Base-by-base conservation (phyloP, 129 eudicot genomes). In the Centrapalus pauciflorus region DNA sequence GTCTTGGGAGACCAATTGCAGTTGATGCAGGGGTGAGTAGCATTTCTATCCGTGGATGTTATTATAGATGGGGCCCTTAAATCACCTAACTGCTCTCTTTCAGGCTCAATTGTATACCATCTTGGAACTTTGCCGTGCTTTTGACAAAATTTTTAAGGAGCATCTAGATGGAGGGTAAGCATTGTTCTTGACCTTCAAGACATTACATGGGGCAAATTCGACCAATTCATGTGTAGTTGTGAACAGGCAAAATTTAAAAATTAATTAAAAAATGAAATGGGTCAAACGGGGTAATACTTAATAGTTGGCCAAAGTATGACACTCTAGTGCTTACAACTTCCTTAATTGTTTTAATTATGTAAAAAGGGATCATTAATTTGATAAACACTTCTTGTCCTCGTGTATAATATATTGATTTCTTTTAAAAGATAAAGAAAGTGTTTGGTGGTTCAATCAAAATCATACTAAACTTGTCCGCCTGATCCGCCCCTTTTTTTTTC, bases 91-190 rank as follows among this genome's bases (percentile, higher is more conserved):
- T 65, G 27, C 25, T 65, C 43, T 55, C 45, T 55, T 56, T 71
- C 84, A 85, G 91, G 91, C 91, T 58, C 87, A 85, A 52, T 66
- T 85, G 61, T 85, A 85, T 67, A 82, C 78, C 3, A 81, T 85
- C 64, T 77, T 85, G 76, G 91, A 85, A 69, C 79, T 85, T 27
- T 79, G 91, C 61, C 91, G 91, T 59, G 91, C 91, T 24, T 85
- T 85, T 85, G 87, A 81, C 79, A 76, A 82, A 70, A 74, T 74
- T 29, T 85, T 85, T 16, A 80, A 76, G 67, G 85, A 85, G 69
- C 91, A 85, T 69, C 77, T 85, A 37, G 87, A 85, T 57, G 91
- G 91, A 82, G 87, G 91, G 91, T 85, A 82, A 75, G 69, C 29
- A 46, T 46, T 12, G 21, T 30, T n/a, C 24, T 35, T 54, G 55